Evolutionary conservation across 2,329 filamentous ascomycete species (phyloP).

Genomic region (Monosporascus cannonballus): DNA sequence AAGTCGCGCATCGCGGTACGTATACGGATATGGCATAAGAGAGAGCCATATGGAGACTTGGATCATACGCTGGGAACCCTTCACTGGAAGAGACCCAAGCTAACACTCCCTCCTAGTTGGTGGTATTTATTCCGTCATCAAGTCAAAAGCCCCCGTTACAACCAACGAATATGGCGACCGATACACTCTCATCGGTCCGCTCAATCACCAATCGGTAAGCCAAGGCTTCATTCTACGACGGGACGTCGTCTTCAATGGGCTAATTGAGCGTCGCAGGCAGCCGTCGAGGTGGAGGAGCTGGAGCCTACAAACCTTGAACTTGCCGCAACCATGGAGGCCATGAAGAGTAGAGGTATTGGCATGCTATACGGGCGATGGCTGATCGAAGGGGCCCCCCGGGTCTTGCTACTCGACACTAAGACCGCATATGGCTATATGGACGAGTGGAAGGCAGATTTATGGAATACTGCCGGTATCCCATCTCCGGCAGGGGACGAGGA

Average conservation of each 20-base stretch:
- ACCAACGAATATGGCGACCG: constrained; percentile 97
- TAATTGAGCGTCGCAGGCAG: constrained; percentile 52
- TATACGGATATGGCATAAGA: constrained; percentile 9
- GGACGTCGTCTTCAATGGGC: constrained; percentile 12
- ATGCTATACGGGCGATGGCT: constrained; percentile 95
- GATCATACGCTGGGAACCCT: neutral
- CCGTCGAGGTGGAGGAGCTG: constrained; percentile 95
- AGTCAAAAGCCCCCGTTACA: constrained; percentile 96
- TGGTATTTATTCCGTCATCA: constrained; percentile 98
- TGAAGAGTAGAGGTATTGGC: constrained; percentile 86
- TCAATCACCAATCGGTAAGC: constrained; percentile 82
- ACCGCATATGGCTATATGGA: constrained; percentile 86
- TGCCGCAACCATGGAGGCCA: constrained; percentile 76
- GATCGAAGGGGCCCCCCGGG: constrained; percentile 90
- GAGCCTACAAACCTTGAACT: constrained; percentile 77
- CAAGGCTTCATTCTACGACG: constrained; percentile 3
- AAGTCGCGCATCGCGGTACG: constrained; percentile 91
- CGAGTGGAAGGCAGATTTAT: constrained; percentile 96
- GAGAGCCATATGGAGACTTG: neutral
- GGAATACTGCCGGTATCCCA: constrained; percentile 90
- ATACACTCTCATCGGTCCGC: constrained; percentile 90
- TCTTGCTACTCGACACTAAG: constrained; percentile 90
- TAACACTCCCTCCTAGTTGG: constrained; percentile 57
- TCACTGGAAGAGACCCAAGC: neutral
- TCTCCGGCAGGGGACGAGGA: constrained; percentile 86